phyloP scores from a whole-genome alignment of 2,329 filamentous ascomycete species.

The Torrubiella hemipterigena region DNA sequence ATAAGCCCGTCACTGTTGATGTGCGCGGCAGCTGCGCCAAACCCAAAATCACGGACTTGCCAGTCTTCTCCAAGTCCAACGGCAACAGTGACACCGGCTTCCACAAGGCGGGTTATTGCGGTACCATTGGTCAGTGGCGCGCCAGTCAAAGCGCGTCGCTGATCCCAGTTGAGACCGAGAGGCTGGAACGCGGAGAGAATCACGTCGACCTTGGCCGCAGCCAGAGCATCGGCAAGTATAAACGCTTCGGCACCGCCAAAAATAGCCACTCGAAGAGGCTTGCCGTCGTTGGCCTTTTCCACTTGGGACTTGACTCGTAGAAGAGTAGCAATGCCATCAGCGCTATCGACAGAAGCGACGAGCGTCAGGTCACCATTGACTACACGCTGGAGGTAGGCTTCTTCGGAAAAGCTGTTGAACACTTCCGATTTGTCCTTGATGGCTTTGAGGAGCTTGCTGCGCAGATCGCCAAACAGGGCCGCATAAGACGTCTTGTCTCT shows the following conservation, averaged over 20 bases:
- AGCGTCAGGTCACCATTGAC: conserved; percentile 41
- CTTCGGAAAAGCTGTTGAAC: conserved; percentile 32
- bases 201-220: conserved; percentile 42
- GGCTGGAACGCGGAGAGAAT: conserved; percentile 48
- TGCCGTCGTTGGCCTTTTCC: conserved; percentile 24
- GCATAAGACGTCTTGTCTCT: conserved; percentile 40
- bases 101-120: conserved; percentile 41
- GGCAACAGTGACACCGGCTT: conserved; percentile 45
- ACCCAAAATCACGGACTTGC: conserved; percentile 45
- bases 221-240: conserved; percentile 45
- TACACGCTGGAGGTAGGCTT: conserved; percentile 39
- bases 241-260: conserved; percentile 52
- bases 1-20: conserved; percentile 43
- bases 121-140: conserved; percentile 57
- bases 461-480: conserved; percentile 36
- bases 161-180: conserved; percentile 44
- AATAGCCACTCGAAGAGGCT: conserved; percentile 38
- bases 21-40: conserved; percentile 48
- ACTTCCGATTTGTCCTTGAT: conserved; percentile 23
- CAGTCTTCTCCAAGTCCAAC: conserved; percentile 51
- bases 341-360: conserved; percentile 47
- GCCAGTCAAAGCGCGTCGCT: conserved; percentile 48
- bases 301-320: conserved; percentile 47
- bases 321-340: conserved; percentile 48
- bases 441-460: conserved; percentile 41